Evolutionary conservation across 2,329 filamentous ascomycete genomes (phyloP).

Genomic region (Ophiocordyceps camponoti-saundersi): DNA sequence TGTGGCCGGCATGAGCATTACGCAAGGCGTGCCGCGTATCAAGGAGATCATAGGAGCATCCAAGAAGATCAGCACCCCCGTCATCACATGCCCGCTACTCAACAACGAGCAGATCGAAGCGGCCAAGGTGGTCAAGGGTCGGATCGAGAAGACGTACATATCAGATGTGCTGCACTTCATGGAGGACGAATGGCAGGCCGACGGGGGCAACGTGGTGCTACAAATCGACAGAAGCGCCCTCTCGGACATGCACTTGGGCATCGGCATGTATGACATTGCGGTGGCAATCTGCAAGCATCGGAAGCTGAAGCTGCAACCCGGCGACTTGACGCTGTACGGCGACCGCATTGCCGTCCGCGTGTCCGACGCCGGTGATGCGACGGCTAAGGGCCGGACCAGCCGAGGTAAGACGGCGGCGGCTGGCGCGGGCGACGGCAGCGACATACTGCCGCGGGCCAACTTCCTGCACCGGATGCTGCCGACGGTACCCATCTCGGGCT

Average conservation of each 20-base stretch:
- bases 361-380: conserved; percentile 30
- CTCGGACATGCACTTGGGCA: conserved; percentile 63
- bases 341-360: conserved; percentile 60
- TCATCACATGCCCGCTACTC: conserved; percentile 89
- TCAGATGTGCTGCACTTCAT: conserved; percentile 80
- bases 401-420: conserved; percentile 27
- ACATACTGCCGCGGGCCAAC: conserved; percentile 61
- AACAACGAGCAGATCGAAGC: conserved; percentile 55
- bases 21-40: conserved; percentile 92
- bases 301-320: conserved; percentile 58
- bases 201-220: conserved; percentile 60
- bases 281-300: conserved; percentile 63
- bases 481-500: conserved; percentile 73
- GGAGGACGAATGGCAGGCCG: conserved; percentile 95
- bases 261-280: conserved; percentile 57
- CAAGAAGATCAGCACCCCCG: conserved; percentile 94
- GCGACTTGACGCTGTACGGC: conserved; percentile 44
- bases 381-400: conserved; percentile 27
- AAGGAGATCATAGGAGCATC: conserved; percentile 99
- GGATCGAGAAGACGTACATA: conserved; percentile 86
- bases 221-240: conserved; percentile 69
- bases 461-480: conserved; percentile 71
- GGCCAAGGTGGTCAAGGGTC: conserved; percentile 72
- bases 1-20: conserved; percentile 99
- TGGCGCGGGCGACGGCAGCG: conserved; percentile 19